These are phyloP conservation scores for Candida gorgasii DNA, from an alignment of 805 yeast species.

Conservation along the genomic window DNA sequence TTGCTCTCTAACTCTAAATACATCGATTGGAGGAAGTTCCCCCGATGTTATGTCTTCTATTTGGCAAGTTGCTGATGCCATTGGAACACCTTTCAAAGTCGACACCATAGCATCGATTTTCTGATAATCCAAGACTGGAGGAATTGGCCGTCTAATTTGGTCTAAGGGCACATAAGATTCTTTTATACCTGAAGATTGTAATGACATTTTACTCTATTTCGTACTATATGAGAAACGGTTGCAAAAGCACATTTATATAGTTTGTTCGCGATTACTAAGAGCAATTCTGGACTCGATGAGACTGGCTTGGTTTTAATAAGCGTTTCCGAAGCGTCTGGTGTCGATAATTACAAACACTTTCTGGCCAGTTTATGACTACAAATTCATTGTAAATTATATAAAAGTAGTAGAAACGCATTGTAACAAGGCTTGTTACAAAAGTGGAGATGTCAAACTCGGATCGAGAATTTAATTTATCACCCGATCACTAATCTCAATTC, in stretches of 20 bases:
- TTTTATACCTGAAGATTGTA: conserved; percentile 62
- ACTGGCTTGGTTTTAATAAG: too few relatives aligned
- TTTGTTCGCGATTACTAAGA: conserved; percentile 7
- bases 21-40: conserved; percentile 82
- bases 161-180: conserved; percentile 62
- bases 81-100: conserved; percentile 63
- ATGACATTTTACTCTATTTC: conserved; percentile 49
- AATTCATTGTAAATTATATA: too few relatives aligned
- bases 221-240: not conserved
- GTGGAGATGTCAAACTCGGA: not conserved
- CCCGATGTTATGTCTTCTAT: conserved; percentile 53
- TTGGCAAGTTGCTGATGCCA: conserved; percentile 62
- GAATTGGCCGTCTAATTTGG: conserved; percentile 76
- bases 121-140: conserved; percentile 74
- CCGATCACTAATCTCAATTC: too few relatives aligned
- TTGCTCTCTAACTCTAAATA: conserved; percentile 61
- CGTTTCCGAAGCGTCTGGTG: too few relatives aligned
- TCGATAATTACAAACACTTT: too few relatives aligned
- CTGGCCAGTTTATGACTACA: too few relatives aligned
- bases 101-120: conserved; percentile 82
- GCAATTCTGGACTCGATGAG: conserved; percentile 4
- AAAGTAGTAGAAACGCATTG: too few relatives aligned
- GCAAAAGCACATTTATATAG: conserved; percentile 1
- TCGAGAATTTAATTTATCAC: too few relatives aligned
- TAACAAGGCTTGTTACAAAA: too few relatives aligned